phyloP scores from a whole-genome alignment of 495 filamentous ascomycete species.

The Penicillium flavigenum region DNA sequence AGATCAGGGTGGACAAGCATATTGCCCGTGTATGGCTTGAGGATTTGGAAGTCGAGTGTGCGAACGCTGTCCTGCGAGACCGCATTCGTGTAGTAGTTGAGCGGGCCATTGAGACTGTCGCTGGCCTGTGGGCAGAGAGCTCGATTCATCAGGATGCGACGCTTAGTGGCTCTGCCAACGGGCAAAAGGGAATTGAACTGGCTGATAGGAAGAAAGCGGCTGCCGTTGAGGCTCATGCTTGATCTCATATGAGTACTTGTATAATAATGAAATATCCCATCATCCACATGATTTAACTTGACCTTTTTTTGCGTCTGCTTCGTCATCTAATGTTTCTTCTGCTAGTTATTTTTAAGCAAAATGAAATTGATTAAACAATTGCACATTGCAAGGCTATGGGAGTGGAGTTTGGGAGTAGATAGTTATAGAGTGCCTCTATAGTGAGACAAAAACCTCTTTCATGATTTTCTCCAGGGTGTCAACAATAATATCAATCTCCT shows the following conservation, averaged over 20 bases:
- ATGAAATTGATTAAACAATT: constrained; percentile 5
- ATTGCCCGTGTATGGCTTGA: constrained; percentile 90
- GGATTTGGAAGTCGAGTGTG: constrained; percentile 83
- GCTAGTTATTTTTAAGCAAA: not conserved
- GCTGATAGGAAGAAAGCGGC: constrained; percentile 22
- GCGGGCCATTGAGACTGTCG: constrained; percentile 84
- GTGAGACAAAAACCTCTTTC: constrained; percentile 32
- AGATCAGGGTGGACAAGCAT: constrained; percentile 84
- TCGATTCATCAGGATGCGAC: constrained; percentile 26
- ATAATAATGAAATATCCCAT: constrained; percentile 22
- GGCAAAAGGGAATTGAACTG: constrained; percentile 14
- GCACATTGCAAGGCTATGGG: not conserved
- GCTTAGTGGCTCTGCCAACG: constrained; percentile 22
- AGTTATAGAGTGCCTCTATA: constrained; percentile 9
- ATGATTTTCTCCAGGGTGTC: constrained; percentile 39
- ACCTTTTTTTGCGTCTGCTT: not conserved
- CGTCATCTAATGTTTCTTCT: not conserved
- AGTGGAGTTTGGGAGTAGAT: not conserved
- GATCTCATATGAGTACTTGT: constrained; percentile 22
- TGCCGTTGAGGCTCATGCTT: constrained; percentile 32
- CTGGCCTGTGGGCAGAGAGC: constrained; percentile 62
- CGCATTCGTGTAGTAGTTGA: constrained; percentile 87
- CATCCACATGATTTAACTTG: constrained; percentile 10
- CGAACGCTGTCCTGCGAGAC: constrained; percentile 68
- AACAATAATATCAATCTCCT: constrained; percentile 63